Conservation (phyloP, 371 early-diverging fungal species). For the Fennellomyces sp. region DNA sequence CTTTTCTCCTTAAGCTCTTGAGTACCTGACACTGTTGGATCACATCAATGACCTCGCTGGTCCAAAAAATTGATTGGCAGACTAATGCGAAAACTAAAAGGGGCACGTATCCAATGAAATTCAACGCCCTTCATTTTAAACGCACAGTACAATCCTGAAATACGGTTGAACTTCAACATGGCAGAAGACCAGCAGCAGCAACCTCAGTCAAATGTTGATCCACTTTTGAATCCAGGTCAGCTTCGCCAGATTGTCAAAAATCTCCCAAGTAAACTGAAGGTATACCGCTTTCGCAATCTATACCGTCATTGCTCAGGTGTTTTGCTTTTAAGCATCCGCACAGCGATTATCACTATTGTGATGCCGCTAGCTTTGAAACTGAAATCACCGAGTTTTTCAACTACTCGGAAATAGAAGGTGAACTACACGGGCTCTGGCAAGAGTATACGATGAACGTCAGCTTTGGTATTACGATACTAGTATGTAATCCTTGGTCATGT, state of each 20-base stretch:
- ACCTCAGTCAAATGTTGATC: slow-evolving; percentile 18
- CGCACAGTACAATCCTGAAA: too few relatives aligned
- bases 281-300: not conserved
- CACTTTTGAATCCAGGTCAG: slow-evolving; percentile 32
- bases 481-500: not conserved
- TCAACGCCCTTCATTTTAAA: too few relatives aligned
- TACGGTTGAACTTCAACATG: not conserved
- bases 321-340: slow-evolving; percentile 44
- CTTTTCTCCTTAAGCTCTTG: too few relatives aligned
- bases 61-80: too few relatives aligned
- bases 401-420: slow-evolving; percentile 60
- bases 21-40: too few relatives aligned
- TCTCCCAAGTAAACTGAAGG: slow-evolving; percentile 34
- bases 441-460: slow-evolving; percentile 47
- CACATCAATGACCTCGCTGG: too few relatives aligned
- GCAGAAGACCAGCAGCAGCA: slow-evolving; percentile 4
- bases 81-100: too few relatives aligned
- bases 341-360: slow-evolving; percentile 65
- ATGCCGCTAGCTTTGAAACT: slow-evolving; percentile 56
- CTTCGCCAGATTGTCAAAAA: slow-evolving; percentile 36
- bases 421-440: slow-evolving; percentile 42
- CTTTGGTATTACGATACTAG: slow-evolving; percentile 15
- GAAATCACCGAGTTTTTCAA: slow-evolving; percentile 81
- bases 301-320: not conserved
- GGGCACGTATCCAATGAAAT: too few relatives aligned